phyloP scores from a whole-genome alignment of 2,329 filamentous ascomycete genomes.

The Diaporthe nobilis region DNA sequence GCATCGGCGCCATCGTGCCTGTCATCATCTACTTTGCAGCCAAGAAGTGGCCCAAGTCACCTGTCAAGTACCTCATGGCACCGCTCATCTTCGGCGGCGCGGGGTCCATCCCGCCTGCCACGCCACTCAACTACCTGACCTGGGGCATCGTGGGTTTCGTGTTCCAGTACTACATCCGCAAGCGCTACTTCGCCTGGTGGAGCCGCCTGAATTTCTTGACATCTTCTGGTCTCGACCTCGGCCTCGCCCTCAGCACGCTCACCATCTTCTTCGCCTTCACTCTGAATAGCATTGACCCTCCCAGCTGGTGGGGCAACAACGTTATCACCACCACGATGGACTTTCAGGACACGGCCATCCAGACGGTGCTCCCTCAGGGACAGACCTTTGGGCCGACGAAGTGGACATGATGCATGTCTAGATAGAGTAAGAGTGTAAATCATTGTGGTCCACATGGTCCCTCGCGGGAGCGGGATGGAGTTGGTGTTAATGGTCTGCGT shows the following conservation, averaged over 20 bases:
- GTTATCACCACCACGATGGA: constrained; percentile 74
- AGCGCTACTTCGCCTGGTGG: constrained; percentile 78
- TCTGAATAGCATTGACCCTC: constrained; percentile 72
- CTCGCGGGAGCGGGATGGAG: constrained; percentile 8
- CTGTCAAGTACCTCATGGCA: constrained; percentile 68
- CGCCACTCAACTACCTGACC: constrained; percentile 80
- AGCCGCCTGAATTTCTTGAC: constrained; percentile 80
- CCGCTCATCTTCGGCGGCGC: constrained; percentile 75
- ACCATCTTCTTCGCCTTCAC: constrained; percentile 80
- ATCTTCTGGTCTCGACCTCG: constrained; percentile 78
- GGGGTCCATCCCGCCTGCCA: constrained; percentile 73
- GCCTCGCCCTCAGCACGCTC: constrained; percentile 76
- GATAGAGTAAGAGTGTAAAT: neutral
- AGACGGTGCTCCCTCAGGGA: constrained; percentile 65
- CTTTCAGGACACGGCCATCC: constrained; percentile 70
- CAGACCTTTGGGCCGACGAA: constrained; percentile 72
- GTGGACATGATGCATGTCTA: constrained; percentile 58
- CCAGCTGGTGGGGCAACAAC: constrained; percentile 79
- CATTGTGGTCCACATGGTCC: neutral
- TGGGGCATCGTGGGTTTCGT: constrained; percentile 80
- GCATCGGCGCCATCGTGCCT: constrained; percentile 67
- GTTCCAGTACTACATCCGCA: constrained; percentile 79
- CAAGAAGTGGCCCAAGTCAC: constrained; percentile 66
- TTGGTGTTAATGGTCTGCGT: neutral
- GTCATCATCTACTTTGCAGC: constrained; percentile 65